Evolutionary conservation across 2,329 filamentous ascomycete species (phyloP).

Genomic region (Ophiostoma sp.): DNA sequence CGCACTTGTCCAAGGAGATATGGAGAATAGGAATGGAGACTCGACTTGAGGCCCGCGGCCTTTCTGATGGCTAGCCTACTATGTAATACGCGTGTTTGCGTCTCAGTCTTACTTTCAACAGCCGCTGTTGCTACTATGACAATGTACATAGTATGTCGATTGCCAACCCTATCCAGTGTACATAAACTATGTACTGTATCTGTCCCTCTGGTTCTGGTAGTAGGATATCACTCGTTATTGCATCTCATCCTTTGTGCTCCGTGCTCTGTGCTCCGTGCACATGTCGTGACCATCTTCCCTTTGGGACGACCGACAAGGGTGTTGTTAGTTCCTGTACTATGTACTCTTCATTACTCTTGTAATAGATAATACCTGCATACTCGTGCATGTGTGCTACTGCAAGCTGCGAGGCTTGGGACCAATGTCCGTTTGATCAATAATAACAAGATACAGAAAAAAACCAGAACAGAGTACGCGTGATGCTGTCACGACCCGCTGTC

Average conservation of each 20-base stretch:
- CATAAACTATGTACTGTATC: neutral
- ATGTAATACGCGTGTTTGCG: neutral
- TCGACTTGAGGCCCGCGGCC: neutral
- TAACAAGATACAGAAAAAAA: neutral
- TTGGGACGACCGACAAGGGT: constrained; percentile 6
- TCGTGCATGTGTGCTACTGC: constrained; percentile 15
- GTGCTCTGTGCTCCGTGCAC: constrained; percentile 14
- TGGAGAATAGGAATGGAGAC: neutral
- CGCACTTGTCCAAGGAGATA: neutral
- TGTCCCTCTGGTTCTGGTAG: neutral
- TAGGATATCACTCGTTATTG: neutral
- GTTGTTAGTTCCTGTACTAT: constrained; percentile 12
- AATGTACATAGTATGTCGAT: neutral
- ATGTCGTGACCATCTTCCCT: constrained; percentile 4
- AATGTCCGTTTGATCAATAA: neutral
- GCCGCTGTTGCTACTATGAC: neutral
- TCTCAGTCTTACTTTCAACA: neutral
- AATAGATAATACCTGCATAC: constrained; percentile 2
- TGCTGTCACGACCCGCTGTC: constrained; percentile 15
- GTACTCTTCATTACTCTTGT: neutral
- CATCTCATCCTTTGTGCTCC: neutral
- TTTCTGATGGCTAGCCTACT: neutral
- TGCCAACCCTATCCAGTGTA: neutral
- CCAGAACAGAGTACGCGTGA: neutral
- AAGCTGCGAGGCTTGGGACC: constrained; percentile 15